A percentile compares a stretch with the other conserved stretches of the same genome.
phyloP scores from a whole-genome alignment of 2,329 filamentous ascomycete genomes.

The Fusarium piperis region DNA sequence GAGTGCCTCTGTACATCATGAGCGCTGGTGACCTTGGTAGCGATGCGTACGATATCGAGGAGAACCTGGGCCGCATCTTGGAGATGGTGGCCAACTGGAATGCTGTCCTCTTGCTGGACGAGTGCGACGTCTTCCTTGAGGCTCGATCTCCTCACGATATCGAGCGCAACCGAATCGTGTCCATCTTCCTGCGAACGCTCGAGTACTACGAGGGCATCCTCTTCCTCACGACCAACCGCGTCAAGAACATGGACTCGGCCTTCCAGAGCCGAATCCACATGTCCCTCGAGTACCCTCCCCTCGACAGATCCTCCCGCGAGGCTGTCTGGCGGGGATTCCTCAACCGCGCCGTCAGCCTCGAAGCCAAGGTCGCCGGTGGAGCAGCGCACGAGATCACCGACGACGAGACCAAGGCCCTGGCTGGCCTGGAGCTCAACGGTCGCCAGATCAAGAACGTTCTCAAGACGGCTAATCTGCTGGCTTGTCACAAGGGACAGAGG shows the following conservation, averaged over 20 bases:
- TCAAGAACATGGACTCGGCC: slow-evolving; percentile 56
- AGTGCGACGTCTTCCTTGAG: slow-evolving; percentile 57
- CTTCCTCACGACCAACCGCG: slow-evolving; percentile 60
- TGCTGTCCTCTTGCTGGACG: slow-evolving; percentile 49
- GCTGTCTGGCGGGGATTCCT: slow-evolving; percentile 55
- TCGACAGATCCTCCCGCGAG: slow-evolving; percentile 49
- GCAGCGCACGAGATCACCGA: slow-evolving; percentile 46
- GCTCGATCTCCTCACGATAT: slow-evolving; percentile 48
- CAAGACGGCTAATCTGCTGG: slow-evolving; percentile 49
- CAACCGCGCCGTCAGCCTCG: slow-evolving; percentile 40
- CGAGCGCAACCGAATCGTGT: slow-evolving; percentile 47
- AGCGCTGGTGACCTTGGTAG: slow-evolving; percentile 77
- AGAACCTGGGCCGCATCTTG: slow-evolving; percentile 61
- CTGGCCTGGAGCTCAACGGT: slow-evolving; percentile 56
- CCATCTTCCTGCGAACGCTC: slow-evolving; percentile 54
- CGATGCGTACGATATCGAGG: slow-evolving; percentile 71
- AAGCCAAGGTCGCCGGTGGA: slow-evolving; percentile 30
- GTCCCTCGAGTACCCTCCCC: slow-evolving; percentile 56
- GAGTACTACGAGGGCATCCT: slow-evolving; percentile 61
- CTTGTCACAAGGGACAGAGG: slow-evolving; percentile 45
- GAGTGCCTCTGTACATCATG: slow-evolving; percentile 60
- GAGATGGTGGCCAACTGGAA: slow-evolving; percentile 72
- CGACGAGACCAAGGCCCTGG: slow-evolving; percentile 48
- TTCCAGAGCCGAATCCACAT: slow-evolving; percentile 61
- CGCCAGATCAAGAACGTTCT: slow-evolving; percentile 62